phyloP scores from a whole-genome alignment of 2,329 filamentous ascomycete species.

The Talaromyces sp. region DNA sequence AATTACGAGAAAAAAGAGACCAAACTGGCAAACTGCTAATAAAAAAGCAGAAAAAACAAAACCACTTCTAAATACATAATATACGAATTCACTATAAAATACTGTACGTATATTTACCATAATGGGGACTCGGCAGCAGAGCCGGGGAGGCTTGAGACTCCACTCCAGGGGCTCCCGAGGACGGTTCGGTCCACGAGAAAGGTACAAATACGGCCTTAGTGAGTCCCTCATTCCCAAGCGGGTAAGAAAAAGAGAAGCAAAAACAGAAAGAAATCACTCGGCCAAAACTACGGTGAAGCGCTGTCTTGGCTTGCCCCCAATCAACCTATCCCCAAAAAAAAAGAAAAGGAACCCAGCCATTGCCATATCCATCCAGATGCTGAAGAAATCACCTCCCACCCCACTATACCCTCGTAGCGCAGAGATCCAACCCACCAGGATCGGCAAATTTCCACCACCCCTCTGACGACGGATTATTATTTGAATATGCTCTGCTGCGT shows the following conservation, averaged over 20 bases:
- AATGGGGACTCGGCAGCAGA: constrained; percentile 20
- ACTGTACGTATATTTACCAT: background rate
- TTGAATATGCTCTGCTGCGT: background rate
- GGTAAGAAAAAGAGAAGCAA: background rate
- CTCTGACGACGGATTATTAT: background rate
- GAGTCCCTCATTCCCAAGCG: background rate
- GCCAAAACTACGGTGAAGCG: constrained; percentile 28
- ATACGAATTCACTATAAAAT: no score
- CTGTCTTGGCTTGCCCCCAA: constrained; percentile 5
- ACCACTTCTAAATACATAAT: background rate
- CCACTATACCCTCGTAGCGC: background rate
- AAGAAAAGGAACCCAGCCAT: background rate
- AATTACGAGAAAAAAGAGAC: background rate
- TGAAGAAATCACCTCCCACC: background rate
- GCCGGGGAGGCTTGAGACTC: constrained; percentile 19
- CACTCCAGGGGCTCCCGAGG: constrained; percentile 20
- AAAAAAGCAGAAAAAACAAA: background rate
- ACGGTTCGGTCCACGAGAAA: constrained; percentile 22
- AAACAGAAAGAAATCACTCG: background rate
- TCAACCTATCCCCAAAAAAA: background rate
- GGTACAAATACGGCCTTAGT: background rate
- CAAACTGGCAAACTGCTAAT: no score
- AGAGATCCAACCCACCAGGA: constrained; percentile 1
- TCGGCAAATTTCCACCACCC: background rate
- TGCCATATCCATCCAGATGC: background rate